Evolutionary conservation across 1,284 basidiomycete species (phyloP).

Genomic region (Trichosporon sp.): DNA sequence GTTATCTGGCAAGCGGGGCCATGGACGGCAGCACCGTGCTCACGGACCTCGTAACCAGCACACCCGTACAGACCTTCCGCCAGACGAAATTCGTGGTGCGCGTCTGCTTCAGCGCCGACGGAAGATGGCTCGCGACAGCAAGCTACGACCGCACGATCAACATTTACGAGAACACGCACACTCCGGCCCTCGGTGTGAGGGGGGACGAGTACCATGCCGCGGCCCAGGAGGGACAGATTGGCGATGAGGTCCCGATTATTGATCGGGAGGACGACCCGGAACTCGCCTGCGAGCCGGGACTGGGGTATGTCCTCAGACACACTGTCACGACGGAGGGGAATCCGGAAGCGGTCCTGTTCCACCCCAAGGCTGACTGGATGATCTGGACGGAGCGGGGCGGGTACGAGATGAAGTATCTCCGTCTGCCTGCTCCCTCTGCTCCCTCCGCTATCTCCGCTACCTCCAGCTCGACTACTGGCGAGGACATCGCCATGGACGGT

Average conservation of each 20-base stretch:
- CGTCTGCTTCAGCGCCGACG: conserved; percentile 48
- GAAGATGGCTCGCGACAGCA: conserved; percentile 51
- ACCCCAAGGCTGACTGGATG: conserved; percentile 39
- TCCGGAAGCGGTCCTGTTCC: conserved; percentile 53
- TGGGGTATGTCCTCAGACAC: conserved; percentile 42
- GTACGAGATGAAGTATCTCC: conserved; percentile 47
- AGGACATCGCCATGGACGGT: no score
- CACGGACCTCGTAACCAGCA: conserved; percentile 49
- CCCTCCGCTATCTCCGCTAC: no score
- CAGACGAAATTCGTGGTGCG: conserved; percentile 54
- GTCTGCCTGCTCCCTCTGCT: conserved; percentile 21
- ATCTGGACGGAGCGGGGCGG: conserved; percentile 49
- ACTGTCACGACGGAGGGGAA: conserved; percentile 45
- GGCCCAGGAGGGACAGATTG: conserved; percentile 40
- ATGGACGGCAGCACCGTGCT: conserved; percentile 55
- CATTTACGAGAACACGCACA: conserved; percentile 41
- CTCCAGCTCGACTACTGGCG: no score
- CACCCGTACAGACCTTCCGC: conserved; percentile 48
- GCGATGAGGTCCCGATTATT: conserved; percentile 35
- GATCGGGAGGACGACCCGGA: conserved; percentile 46
- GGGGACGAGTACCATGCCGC: conserved; percentile 21
- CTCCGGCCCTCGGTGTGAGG: conserved; percentile 14
- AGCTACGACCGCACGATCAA: conserved; percentile 54
- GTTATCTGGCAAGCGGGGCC: conserved; percentile 51
- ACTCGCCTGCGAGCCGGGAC: conserved; percentile 46